phyloP scores from a whole-genome alignment of 768 basidiomycete genomes.

The Termitomyces sp. region DNA sequence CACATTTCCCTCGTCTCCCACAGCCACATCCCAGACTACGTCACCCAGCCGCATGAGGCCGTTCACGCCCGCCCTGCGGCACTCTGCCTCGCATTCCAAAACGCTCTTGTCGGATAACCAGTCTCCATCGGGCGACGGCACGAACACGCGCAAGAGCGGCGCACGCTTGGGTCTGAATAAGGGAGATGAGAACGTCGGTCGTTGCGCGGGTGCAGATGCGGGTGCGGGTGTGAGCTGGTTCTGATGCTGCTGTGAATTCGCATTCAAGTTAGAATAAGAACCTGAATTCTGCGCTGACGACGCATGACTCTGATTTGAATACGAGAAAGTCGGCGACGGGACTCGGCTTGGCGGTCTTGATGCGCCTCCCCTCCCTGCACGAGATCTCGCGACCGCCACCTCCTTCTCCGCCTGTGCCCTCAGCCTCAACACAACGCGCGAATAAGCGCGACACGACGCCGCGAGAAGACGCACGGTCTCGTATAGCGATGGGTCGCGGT shows the following conservation, averaged over 20 bases:
- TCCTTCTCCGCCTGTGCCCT: slow-evolving; percentile 75
- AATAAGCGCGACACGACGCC: slow-evolving; percentile 70
- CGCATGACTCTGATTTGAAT: slow-evolving; percentile 33
- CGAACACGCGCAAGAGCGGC: slow-evolving; percentile 75
- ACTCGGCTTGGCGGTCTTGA: slow-evolving; percentile 59
- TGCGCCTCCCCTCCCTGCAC: slow-evolving; percentile 20
- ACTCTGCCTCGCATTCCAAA: slow-evolving; percentile 78
- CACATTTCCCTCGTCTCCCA: slow-evolving; percentile 81
- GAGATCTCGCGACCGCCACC: slow-evolving; percentile 24
- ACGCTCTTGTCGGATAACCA: slow-evolving; percentile 85
- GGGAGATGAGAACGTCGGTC: slow-evolving; percentile 56
- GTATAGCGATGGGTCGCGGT: slow-evolving; percentile 36
- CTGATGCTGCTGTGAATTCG: slow-evolving; percentile 5
- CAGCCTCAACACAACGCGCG: slow-evolving; percentile 74
- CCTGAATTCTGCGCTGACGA: slow-evolving; percentile 4
- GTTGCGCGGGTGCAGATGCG: neutral
- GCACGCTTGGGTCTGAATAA: slow-evolving; percentile 70
- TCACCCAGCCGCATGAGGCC: slow-evolving; percentile 70
- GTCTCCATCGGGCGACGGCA: slow-evolving; percentile 82
- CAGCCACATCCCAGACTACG: slow-evolving; percentile 84
- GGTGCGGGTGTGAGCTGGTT: neutral
- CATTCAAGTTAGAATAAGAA: too few relatives aligned
- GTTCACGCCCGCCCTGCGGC: slow-evolving; percentile 63
- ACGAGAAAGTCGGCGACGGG: slow-evolving; percentile 60
- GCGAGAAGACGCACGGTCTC: slow-evolving; percentile 50